Percentiles rank a stretch among this genome's conserved stretches.
These are phyloP conservation scores for Rhizomucor pusillus DNA, from an alignment of 371 early-diverging fungal species.

Conservation along the genomic window DNA sequence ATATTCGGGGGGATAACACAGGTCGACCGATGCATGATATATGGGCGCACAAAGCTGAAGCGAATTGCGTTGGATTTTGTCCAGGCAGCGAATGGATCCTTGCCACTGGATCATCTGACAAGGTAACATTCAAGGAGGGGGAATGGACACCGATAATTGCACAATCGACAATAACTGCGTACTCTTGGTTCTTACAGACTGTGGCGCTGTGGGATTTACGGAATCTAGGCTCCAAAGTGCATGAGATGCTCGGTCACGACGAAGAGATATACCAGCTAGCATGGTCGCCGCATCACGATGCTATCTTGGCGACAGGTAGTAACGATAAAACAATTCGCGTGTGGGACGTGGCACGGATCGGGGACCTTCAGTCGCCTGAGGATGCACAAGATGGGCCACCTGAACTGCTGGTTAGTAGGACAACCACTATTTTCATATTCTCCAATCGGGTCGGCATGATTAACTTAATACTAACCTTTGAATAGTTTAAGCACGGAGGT, in stretches of 20 bases:
- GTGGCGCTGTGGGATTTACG: slow-evolving; percentile 98
- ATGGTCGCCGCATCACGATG: slow-evolving; percentile 96
- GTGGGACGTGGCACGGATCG: slow-evolving; percentile 96
- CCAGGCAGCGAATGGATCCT: slow-evolving; percentile 87
- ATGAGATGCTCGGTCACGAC: slow-evolving; percentile 86
- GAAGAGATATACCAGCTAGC: slow-evolving; percentile 92
- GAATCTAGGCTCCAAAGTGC: slow-evolving; percentile 77
- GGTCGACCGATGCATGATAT: slow-evolving; percentile 72
- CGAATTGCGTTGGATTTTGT: slow-evolving; percentile 94
- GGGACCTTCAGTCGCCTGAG: slow-evolving; percentile 88
- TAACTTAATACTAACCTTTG: slow-evolving; percentile 5
- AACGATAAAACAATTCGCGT: slow-evolving; percentile 93
- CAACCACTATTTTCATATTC: background rate
- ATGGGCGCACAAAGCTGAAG: slow-evolving; percentile 89
- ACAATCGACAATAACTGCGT: background rate
- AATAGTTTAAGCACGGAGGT: slow-evolving; percentile 97
- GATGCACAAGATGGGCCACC: slow-evolving; percentile 99
- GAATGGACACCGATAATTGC: background rate
- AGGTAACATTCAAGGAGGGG: slow-evolving; percentile 36
- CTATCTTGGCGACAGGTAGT: slow-evolving; percentile 92
- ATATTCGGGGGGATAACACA: slow-evolving; percentile 47
- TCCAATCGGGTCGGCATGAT: background rate
- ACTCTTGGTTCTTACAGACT: slow-evolving; percentile 43
- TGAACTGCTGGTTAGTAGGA: slow-evolving; percentile 88
- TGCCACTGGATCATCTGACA: slow-evolving; percentile 95